Conservation (phyloP, 345 rosid genomes). For the Jatropha curcas region DNA sequence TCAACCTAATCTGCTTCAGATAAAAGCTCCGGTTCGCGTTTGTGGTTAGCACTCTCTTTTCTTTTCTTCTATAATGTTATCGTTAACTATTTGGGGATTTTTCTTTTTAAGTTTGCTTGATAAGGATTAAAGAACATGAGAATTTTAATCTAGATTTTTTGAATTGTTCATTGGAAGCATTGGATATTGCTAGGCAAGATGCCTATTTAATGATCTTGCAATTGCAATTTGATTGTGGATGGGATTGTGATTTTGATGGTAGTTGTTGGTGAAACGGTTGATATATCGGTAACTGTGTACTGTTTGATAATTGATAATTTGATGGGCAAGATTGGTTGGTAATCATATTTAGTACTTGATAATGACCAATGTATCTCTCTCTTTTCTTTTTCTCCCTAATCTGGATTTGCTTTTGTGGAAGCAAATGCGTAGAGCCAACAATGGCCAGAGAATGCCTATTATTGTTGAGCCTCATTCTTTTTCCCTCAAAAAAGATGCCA, state of each 20-base stretch:
- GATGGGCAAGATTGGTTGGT: no score
- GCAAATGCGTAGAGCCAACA: not conserved
- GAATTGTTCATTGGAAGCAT: conserved; percentile 9
- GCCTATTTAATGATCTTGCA: not conserved
- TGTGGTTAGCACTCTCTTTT: conserved; percentile 58
- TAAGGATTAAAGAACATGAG: no score
- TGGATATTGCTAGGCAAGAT: conserved; percentile 1
- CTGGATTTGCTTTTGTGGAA: not conserved
- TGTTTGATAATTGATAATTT: not conserved
- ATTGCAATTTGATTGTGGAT: not conserved
- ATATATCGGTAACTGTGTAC: not conserved
- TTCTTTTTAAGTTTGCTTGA: no score
- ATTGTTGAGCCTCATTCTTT: not conserved
- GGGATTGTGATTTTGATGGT: conserved; percentile 1
- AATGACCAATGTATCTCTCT: not conserved
- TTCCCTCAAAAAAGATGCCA: not conserved
- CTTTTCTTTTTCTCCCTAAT: not conserved
- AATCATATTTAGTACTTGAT: not conserved
- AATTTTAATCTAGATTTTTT: not conserved
- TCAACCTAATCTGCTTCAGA: conserved; percentile 78
- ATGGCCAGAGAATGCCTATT: not conserved
- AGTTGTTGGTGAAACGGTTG: not conserved
- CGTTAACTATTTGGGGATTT: not conserved
- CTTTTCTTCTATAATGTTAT: conserved; percentile 3
- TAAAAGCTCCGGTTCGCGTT: conserved; percentile 82